phyloP scores from a whole-genome alignment of 371 early-diverging fungal species.

The Actinomucor elegans region DNA sequence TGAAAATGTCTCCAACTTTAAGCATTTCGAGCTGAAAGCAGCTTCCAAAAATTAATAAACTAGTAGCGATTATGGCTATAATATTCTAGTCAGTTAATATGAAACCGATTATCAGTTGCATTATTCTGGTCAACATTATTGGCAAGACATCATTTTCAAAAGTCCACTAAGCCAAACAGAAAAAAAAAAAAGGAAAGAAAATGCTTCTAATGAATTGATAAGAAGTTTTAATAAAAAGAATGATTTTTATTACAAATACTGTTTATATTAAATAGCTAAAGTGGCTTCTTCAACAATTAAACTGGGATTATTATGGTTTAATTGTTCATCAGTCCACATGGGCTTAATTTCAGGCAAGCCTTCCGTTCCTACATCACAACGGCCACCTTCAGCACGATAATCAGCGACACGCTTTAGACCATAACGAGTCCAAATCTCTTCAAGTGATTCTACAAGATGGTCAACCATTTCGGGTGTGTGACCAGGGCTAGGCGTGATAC shows the following conservation, averaged over 20 bases:
- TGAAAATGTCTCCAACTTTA: too few species aligned
- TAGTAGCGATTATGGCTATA: too few species aligned
- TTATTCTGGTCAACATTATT: too few species aligned
- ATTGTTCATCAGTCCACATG: slow-evolving; percentile 66
- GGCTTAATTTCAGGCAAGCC: slow-evolving; percentile 43
- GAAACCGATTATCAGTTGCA: too few species aligned
- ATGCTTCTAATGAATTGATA: neutral
- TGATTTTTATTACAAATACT: neutral
- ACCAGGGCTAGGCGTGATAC: slow-evolving; percentile 97
- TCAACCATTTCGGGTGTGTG: slow-evolving; percentile 83
- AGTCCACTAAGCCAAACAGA: neutral
- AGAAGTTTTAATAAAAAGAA: neutral
- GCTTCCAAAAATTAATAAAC: too few species aligned
- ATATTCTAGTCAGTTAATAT: too few species aligned
- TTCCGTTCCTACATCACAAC: slow-evolving; percentile 81
- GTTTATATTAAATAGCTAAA: slow-evolving; percentile 13
- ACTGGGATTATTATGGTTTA: slow-evolving; percentile 18
- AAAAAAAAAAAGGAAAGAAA: neutral
- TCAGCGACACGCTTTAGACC: slow-evolving; percentile 81
- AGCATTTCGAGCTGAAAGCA: too few species aligned
- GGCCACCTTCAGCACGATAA: slow-evolving; percentile 85
- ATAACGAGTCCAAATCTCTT: slow-evolving; percentile 84
- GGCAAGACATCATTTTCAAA: too few species aligned
- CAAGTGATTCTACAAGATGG: slow-evolving; percentile 81
- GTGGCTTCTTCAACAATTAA: neutral